Evolutionary conservation across 257 asterid genomes (phyloP), one percentile per base, ranked within the genome.

Genomic region (Solanum sitiens): DNA sequence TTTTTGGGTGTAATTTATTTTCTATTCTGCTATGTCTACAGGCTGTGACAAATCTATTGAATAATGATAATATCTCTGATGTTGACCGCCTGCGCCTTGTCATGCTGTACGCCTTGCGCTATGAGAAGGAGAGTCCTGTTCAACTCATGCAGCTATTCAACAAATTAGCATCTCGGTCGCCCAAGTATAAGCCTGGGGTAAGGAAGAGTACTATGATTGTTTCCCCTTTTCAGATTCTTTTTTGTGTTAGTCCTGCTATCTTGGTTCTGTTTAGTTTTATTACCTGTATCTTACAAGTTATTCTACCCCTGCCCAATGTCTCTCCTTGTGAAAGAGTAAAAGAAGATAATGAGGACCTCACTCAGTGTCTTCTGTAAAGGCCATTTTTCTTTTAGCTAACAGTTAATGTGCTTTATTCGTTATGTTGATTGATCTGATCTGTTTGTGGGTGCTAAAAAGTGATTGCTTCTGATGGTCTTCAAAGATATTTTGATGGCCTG

Each of bases 151-250:
- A 96, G 92, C 90, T 97, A 87, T 97, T 97, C 90, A 96, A 95
- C 89, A 97, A 97, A 92, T 89, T 97, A 94, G 99, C 99, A 63
- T 92, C 99, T 33, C 91, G 95, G 67, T 94, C 98, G 90, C 98
- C 99, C 21, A 95, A 97, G 94, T 97, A 97, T 87, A 95, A 95
- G 90, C 99, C 99, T 73, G 99, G 99, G 96, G 99, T 97, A 94
- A 87, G 91, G 47, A 86, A 50, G 71, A 83, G 61, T 45, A 37
- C 70, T 18, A 10, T 50, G 86, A 50, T 82, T 82, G 21, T 47
- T 37, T 27, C 15, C 50, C 50, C 44, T 33, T 40, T 15, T 47
- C 67, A 80, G 85, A 25, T 23, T 12, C 20, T 65, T 23, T 68
- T 71, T 16, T 61, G 76, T 56, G 47, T 86, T 47, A n/a, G 45